Base-by-base conservation (phyloP, 176 grass and related monocot genomes). In the Aegilops sharonensis region DNA sequence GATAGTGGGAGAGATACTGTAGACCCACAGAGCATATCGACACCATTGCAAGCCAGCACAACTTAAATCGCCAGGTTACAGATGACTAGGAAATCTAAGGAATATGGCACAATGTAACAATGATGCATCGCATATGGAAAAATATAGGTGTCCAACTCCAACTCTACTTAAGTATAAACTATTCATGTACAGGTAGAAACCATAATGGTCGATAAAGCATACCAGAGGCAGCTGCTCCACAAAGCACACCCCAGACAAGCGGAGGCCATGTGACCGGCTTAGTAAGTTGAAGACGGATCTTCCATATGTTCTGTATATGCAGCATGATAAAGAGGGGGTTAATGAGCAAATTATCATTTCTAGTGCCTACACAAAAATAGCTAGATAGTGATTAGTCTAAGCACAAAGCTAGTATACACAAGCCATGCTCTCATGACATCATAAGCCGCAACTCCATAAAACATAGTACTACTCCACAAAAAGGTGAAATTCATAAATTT, bases 221-320 rank as follows among this genome's bases (percentile, higher is more conserved):
- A 95, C 96, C 96, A 59, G 96, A 98, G 71, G 96, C 96, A 64
- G 93, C 96, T 61, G 96, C 96, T 71, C 96, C 96, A 83, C 96
- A 98, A 56, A 95, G 88, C 70, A 98, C 88, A 89, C 93, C 96
- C 93, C 96, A 98, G 21, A 98, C 88, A 79, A 98, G 85, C 1
- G 96, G 96, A 80, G 96, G 96, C 96, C 96, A 98, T 11, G 96
- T 95, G 71, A 98, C 96, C 40, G 96, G 96, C 75, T 98, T 98
- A 21, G 96, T 98, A 66, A 98, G 92, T 89, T 98, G 96, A 89
- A 95, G 92, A n/a, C 96, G 90, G 63, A 98, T 94, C 93, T 98
- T 98, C 96, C 96, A 95, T 84, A 94, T 94, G 80, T 98, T 85
- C 96, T 98, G 68, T 76, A 82, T 78, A 18, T 68, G 42, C 17